Base-by-base conservation (phyloP, 1,139 yeast species). In the Pichia inconspicua region DNA sequence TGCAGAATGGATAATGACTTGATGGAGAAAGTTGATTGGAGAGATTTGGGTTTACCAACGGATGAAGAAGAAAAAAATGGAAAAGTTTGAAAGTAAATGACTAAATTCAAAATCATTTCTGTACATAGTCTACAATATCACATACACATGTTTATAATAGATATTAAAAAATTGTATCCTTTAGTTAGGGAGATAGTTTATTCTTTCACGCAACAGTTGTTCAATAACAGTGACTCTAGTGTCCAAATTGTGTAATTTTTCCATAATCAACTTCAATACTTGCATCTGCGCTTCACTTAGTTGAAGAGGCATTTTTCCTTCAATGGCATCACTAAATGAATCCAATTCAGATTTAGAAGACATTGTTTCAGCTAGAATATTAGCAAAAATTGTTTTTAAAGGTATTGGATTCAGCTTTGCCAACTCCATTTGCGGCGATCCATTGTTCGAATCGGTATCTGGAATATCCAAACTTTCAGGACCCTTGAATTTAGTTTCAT, bases 1-100 rank as follows among this genome's bases (percentile, higher is more conserved):
- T 92, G 98, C 63, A 72, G 98, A 55, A 92, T 92, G 97, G 89
- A 87, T 46, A 74, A 89, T 63, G 84, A 87, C 49, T 70, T 89
- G 46, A 89, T 89, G 97, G 95, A 83, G 32, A 64, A 71, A 55
- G 88, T 86, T 44, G 55, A 51, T 11, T 89, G 96, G 96, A 80
- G 77, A 45, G 80, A 86, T 48, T 69, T 89, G 45, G 97, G 97
- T 0, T 71, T 89, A 42, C 96, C 96, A 1, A 84, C 78, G 2
- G 88, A 82, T 55, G 66, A 50, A 27, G 50, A 49, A 22, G 48
- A 51, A 40, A 30, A 30, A 12, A 14, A 30, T 30, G 34, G 39
- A 17, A 34, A 34, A 34, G 8, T 15, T 17, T 15, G 37, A 17
- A 6, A 2, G 9, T 9, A 34, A 15, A 15, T 34, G 14, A n/a